Base-by-base conservation (phyloP, 2,329 filamentous ascomycete species). In the Sporothrix globosa region DNA sequence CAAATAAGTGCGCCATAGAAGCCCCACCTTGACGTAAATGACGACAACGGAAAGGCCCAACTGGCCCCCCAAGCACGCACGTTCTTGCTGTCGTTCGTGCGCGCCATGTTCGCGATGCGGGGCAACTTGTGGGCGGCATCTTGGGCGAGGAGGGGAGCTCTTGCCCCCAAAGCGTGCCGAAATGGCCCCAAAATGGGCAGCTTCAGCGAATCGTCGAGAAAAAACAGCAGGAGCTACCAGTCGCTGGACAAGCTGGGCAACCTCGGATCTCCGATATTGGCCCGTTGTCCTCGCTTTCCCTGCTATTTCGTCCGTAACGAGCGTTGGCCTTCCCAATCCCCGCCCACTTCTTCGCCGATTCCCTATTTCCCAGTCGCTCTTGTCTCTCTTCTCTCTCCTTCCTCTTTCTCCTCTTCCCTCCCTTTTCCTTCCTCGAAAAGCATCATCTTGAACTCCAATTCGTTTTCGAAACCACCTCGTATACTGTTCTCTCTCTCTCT, bases 211-310 rank as follows among this genome's bases (percentile, higher is more conserved):
- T 65, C 44, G 44, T 65, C 46, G 7, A 13, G n/a, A 21, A 7
- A 52, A 13, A 24, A 9, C 34, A 54, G 65, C 46, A 30, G 46
- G 46, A 67, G 65, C 48, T 52, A 48, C 19, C 17, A 21, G 2
- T 34, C 5, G 48, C 50, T 52, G 21, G 34, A 10, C 34, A 6
- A n/a, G 24, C 44, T 70, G 60, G 61, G 63, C 66, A 50, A 65
- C 52, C 66, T 70, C 73, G 70, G 71, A 73, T 72, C 70, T 74
- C 73, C 70, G 73, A 73, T 72, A 4, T 44, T 72, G 68, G 53
- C 50, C 69, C 53, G 70, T 60, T 41, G 46, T 21, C n/a, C 39
- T 21, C 34, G 53, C 52, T 41, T 58, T 68, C 39, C 44, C 52
- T 27, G 50, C 44, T n/a, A 50, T 60, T 72, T 50, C 56, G 48